A percentile compares a stretch with the other conserved stretches of the same genome.
phyloP scores from a whole-genome alignment of 2,329 filamentous ascomycete species.

The Curvularia verruculosa region DNA sequence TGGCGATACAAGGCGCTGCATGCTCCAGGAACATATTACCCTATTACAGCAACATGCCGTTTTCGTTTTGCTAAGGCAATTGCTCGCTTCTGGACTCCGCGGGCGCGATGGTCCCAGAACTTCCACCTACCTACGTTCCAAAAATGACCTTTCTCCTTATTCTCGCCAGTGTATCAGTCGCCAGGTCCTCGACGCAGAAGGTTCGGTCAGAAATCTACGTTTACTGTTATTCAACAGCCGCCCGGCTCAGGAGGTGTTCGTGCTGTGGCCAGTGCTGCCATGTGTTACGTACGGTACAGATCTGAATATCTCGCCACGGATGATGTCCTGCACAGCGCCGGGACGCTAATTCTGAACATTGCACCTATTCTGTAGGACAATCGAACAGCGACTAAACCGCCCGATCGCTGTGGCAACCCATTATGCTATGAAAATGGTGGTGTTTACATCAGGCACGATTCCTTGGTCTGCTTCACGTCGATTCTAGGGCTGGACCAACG shows the following conservation, averaged over 20 bases:
- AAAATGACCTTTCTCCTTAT: conserved; percentile 2
- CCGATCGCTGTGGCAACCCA: neutral
- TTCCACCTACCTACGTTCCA: neutral
- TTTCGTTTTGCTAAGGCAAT: no score
- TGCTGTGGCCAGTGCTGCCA: conserved; percentile 31
- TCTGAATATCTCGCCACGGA: conserved; percentile 9
- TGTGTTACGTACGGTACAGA: conserved; percentile 19
- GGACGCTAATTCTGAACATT: conserved; percentile 15
- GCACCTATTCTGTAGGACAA: conserved; percentile 9
- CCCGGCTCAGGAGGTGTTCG: conserved; percentile 18
- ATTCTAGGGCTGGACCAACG: neutral
- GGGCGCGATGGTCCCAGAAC: conserved; percentile 6
- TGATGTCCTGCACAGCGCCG: conserved; percentile 34
- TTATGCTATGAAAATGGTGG: neutral
- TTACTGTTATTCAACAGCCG: conserved; percentile 18
- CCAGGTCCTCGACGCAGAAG: conserved; percentile 8
- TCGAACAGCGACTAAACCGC: conserved; percentile 10
- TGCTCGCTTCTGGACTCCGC: conserved; percentile 3
- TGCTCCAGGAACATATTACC: neutral
- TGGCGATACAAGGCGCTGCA: neutral
- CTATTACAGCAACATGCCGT: no score
- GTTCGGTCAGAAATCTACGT: conserved; percentile 20
- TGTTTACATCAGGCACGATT: conserved; percentile 13
- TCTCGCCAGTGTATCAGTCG: conserved; percentile 1
- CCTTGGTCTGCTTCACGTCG: conserved; percentile 15